Evolutionary conservation across 2,329 filamentous ascomycete species (phyloP).

Genomic region (Talaromyces sp.): DNA sequence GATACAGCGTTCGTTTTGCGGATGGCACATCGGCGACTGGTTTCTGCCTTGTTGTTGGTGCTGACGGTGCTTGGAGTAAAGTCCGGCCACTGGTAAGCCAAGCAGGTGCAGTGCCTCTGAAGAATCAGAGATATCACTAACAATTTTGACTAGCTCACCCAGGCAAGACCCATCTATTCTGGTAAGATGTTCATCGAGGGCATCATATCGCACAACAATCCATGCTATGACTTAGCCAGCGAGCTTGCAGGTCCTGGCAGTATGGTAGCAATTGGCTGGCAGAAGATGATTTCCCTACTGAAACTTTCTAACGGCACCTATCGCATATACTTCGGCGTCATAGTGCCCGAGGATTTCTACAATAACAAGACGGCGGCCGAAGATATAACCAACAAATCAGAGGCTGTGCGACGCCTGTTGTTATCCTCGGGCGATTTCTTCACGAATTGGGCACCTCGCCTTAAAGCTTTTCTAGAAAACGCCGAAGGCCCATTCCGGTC

Average conservation of each 20-base stretch:
- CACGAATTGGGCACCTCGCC: not conserved
- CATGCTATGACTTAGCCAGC: conserved; percentile 18
- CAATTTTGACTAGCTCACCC: conserved; percentile 20
- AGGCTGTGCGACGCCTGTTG: not conserved
- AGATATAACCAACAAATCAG: not conserved
- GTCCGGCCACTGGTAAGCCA: conserved; percentile 21
- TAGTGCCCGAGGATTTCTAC: conserved; percentile 2
- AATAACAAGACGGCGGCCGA: not conserved
- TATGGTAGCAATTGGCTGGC: conserved; percentile 13
- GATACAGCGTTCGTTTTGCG: conserved; percentile 17
- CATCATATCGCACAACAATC: conserved; percentile 18
- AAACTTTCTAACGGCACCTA: conserved; percentile 17
- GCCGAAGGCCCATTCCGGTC: conserved; percentile 16
- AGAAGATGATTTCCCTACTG: conserved; percentile 15
- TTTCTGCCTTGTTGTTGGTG: conserved; percentile 44
- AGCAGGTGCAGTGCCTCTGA: conserved; percentile 11
- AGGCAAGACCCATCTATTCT: conserved; percentile 27
- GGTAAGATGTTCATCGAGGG: conserved; percentile 28
- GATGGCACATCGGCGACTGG: conserved; percentile 26
- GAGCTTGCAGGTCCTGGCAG: conserved; percentile 17
- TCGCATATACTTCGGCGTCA: conserved; percentile 9
- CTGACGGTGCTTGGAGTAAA: conserved; percentile 22
- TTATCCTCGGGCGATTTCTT: not conserved
- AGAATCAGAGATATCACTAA: not conserved
- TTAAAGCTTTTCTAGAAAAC: conserved; percentile 10